phyloP scores from a whole-genome alignment of 805 yeast genomes.

The Phaffomyces opuntiae region DNA sequence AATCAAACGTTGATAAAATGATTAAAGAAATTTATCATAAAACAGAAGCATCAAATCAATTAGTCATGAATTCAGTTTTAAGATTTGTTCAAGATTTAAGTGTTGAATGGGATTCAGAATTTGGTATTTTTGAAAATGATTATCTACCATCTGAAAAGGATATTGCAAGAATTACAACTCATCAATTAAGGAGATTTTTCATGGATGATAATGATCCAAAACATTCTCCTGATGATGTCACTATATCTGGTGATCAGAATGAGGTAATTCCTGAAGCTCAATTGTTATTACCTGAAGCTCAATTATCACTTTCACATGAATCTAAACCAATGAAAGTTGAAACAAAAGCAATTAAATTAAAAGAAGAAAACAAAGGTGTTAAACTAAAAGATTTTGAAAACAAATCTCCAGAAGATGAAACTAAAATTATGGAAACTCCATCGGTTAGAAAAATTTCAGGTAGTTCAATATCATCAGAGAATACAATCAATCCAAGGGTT shows the following conservation, averaged over 20 bases:
- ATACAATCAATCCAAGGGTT: slow-evolving; percentile 13
- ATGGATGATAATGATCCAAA: slow-evolving; percentile 38
- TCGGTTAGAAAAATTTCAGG: slow-evolving; percentile 2
- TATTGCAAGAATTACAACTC: slow-evolving; percentile 82
- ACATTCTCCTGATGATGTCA: neutral
- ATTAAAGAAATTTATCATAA: slow-evolving; percentile 46
- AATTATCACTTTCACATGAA: no score
- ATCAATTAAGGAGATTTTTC: slow-evolving; percentile 72
- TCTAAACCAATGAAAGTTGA: no score
- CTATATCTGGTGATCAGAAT: no score
- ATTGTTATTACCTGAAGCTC: no score
- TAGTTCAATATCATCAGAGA: slow-evolving; percentile 3
- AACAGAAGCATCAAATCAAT: slow-evolving; percentile 56
- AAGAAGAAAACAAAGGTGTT: no score
- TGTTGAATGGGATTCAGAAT: slow-evolving; percentile 81
- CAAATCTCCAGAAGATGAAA: neutral
- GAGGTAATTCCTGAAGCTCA: no score
- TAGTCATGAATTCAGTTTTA: slow-evolving; percentile 62
- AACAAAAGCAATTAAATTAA: no score
- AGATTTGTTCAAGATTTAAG: slow-evolving; percentile 74
- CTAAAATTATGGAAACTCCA: neutral
- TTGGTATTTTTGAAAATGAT: slow-evolving; percentile 67
- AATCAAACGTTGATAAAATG: slow-evolving; percentile 33
- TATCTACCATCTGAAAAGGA: slow-evolving; percentile 91
- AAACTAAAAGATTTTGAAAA: no score